Percentiles rank a stretch among this genome's conserved stretches.
Conservation (phyloP, 148 eudicot species). For the Tetragonia tetragonoides region DNA sequence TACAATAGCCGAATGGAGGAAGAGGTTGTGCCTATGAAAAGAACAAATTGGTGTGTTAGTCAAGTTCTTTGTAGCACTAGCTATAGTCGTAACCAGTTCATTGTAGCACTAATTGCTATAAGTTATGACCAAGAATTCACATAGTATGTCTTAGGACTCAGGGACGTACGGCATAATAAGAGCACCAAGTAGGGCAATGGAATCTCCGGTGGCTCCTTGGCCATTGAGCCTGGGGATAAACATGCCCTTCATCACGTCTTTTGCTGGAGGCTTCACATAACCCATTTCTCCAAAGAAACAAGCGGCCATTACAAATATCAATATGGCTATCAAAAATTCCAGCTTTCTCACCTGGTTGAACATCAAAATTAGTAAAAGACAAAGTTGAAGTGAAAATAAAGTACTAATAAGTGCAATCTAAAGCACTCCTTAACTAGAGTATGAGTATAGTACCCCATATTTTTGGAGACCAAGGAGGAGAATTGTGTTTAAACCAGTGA, state of each 20-base stretch:
- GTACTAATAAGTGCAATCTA: too few relatives aligned
- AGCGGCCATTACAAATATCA: conserved; percentile 63
- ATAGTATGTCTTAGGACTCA: neutral
- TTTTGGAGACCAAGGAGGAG: conserved; percentile 73
- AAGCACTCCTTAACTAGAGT: too few relatives aligned
- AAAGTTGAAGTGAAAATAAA: too few relatives aligned
- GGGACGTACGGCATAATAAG: conserved; percentile 67
- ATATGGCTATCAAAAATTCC: conserved; percentile 49
- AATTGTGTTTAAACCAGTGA: conserved; percentile 79
- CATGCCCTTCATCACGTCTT: conserved; percentile 54
- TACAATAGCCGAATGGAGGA: conserved; percentile 84
- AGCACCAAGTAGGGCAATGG: conserved; percentile 70
- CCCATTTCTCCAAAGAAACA: conserved; percentile 73
- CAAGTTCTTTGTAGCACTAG: too few relatives aligned
- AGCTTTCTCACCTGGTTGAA: conserved; percentile 58
- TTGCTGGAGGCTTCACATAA: conserved; percentile 55
- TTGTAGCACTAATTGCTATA: too few relatives aligned
- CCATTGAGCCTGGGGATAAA: conserved; percentile 60
- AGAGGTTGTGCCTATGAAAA: conserved; percentile 63
- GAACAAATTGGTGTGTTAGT: too few relatives aligned
- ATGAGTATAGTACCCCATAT: conserved; percentile 58
- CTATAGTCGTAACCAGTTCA: too few relatives aligned
- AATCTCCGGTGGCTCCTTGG: conserved; percentile 57
- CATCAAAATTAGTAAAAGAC: too few relatives aligned
- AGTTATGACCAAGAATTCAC: too few relatives aligned